phyloP scores from a whole-genome alignment of 176 grass and related monocot species.

The Saccharum spontaneum region DNA sequence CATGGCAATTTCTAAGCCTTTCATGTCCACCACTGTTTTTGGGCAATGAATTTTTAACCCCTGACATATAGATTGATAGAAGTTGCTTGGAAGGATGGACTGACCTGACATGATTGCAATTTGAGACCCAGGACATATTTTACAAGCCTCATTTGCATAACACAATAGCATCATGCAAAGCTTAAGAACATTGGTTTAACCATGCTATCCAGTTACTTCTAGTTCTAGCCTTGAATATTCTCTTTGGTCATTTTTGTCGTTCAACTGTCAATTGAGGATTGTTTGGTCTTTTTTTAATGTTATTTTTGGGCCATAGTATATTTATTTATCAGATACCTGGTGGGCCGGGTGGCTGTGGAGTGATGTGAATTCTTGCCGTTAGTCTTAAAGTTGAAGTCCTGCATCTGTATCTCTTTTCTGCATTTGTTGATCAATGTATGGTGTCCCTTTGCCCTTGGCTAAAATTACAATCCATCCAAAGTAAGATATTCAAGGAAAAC shows the following conservation, averaged over 20 bases:
- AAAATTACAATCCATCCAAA: slow-evolving; percentile 13
- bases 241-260: neutral
- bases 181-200: neutral
- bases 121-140: neutral
- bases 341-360: too few species aligned
- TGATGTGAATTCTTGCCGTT: neutral
- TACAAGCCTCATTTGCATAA: neutral
- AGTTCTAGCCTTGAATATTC: neutral
- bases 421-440: neutral
- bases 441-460: neutral
- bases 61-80: neutral
- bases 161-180: slow-evolving; percentile 6
- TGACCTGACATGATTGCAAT: neutral
- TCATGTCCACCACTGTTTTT: neutral
- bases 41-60: neutral
- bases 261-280: neutral
- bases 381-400: neutral
- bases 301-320: neutral
- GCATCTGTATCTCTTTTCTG: neutral
- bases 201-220: neutral
- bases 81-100: neutral
- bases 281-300: neutral
- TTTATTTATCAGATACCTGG: too few species aligned
- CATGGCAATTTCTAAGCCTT: neutral
- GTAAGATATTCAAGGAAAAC: slow-evolving; percentile 48